Percentiles rank a stretch among this genome's conserved stretches.
Evolutionary conservation across 768 basidiomycete genomes (phyloP).

Genomic region (Fibroporia radiculosa): DNA sequence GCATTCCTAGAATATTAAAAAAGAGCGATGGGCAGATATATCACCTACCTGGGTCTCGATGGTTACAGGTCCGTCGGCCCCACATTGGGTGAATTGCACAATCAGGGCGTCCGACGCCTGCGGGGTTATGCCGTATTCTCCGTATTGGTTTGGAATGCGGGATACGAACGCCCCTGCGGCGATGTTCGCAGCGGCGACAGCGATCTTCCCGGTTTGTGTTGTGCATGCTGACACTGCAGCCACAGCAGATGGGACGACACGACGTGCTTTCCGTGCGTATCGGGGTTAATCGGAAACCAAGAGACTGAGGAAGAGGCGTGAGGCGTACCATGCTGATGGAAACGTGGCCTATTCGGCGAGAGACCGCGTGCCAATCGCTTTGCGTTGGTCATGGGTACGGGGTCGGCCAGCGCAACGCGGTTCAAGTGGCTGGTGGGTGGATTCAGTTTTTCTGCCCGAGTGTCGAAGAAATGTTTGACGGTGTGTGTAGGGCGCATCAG

Average conservation of each 20-base stretch:
- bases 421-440: constrained; percentile 6
- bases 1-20: neutral
- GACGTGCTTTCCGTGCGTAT: no score
- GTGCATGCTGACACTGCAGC: neutral
- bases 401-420: constrained; percentile 3
- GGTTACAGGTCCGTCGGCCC: constrained; percentile 8
- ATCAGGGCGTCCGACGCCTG: constrained; percentile 8
- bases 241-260: no score
- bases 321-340: constrained; percentile 7
- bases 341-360: constrained; percentile 12
- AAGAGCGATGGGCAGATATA: no score
- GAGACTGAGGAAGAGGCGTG: no score
- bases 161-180: constrained; percentile 6
- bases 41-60: constrained; percentile 11
- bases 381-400: constrained; percentile 12
- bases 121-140: constrained; percentile 16
- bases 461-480: no score
- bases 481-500: no score
- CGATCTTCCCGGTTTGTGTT: constrained; percentile 7
- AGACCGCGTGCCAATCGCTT: constrained; percentile 15
- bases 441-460: no score
- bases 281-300: no score
- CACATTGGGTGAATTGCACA: constrained; percentile 8
- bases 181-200: constrained; percentile 4
- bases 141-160: constrained; percentile 10